Evolutionary conservation across 73 alveolate genomes (phyloP).

Genomic region (Tetrahymena thermophila): DNA sequence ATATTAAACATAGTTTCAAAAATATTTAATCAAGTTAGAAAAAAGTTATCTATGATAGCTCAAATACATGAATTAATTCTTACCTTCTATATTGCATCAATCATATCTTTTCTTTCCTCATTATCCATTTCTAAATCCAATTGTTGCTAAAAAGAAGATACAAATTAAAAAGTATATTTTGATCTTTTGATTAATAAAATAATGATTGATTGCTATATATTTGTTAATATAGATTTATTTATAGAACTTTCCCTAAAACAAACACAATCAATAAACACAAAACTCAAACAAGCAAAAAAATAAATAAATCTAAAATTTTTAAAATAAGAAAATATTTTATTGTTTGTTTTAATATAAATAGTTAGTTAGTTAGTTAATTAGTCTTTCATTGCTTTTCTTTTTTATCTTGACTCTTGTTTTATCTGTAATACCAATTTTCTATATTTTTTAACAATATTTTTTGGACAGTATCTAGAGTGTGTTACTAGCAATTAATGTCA

Average conservation of each 20-base stretch:
- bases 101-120: neutral
- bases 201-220: neutral
- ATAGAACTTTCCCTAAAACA: neutral
- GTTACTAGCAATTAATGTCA: neutral
- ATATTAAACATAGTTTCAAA: no score
- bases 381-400: neutral
- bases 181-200: neutral
- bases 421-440: neutral
- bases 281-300: no score
- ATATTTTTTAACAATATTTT: neutral
- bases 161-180: neutral
- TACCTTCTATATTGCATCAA: neutral
- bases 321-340: no score
- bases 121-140: neutral
- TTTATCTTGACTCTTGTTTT: neutral
- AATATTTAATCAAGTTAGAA: neutral
- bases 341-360: no score
- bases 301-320: no score
- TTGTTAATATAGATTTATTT: neutral
- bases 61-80: neutral
- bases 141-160: neutral
- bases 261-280: no score
- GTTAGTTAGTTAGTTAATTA: neutral
- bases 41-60: neutral
- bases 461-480: neutral